A percentile compares a stretch with the other conserved stretches of the same genome.
Evolutionary conservation across 306 rosid genomes (phyloP).

Genomic region (Rosa multiflora): DNA sequence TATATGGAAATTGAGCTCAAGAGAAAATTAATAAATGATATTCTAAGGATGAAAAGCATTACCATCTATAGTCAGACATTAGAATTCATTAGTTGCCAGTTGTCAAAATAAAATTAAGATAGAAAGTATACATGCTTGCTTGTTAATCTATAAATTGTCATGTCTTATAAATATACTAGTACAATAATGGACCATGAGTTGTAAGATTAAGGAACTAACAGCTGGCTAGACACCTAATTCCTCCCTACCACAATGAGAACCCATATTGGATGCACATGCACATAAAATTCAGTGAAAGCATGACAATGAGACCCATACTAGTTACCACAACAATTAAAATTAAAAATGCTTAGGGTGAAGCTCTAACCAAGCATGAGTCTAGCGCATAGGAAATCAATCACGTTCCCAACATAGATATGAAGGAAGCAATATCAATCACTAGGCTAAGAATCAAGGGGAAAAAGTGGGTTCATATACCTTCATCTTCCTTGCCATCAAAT

Average conservation of each 20-base stretch:
- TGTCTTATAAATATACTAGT: neutral
- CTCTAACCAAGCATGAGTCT: neutral
- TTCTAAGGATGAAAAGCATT: neutral
- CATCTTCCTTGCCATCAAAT: constrained; percentile 37
- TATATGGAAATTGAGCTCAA: neutral
- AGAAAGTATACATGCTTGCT: neutral
- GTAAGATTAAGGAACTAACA: no score
- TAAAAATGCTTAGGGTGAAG: neutral
- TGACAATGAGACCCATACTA: neutral
- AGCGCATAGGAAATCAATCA: neutral
- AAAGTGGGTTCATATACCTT: constrained; percentile 16
- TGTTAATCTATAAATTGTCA: neutral
- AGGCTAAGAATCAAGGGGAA: neutral
- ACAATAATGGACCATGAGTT: no score
- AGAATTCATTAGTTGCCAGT: neutral
- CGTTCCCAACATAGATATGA: neutral
- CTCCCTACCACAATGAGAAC: neutral
- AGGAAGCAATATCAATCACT: neutral
- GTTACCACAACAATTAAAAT: neutral
- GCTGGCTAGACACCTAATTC: neutral
- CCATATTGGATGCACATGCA: no score
- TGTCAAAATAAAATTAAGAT: neutral
- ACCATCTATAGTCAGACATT: neutral
- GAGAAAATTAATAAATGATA: neutral
- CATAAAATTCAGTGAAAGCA: neutral